Conservation (phyloP, 495 filamentous ascomycete genomes). For the Pseudoneurospora amorphoporcata region DNA sequence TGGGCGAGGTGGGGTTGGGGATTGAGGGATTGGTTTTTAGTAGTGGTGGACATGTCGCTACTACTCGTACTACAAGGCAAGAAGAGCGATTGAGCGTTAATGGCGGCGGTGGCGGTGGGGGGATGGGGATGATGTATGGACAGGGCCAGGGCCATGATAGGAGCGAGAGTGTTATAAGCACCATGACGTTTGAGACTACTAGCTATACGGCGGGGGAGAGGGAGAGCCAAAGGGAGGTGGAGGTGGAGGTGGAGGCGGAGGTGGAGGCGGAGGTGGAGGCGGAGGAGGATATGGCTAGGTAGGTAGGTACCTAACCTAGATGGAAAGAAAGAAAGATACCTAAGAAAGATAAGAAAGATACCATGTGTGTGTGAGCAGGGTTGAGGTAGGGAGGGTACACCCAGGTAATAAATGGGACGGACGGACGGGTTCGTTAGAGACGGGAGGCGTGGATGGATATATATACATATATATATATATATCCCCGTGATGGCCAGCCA, state of each 20-base stretch:
- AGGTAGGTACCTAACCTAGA: background rate
- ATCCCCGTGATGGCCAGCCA: no score
- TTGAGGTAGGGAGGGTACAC: background rate
- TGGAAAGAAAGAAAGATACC: no score
- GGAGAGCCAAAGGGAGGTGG: background rate
- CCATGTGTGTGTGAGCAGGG: no score
- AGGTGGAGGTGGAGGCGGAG: background rate
- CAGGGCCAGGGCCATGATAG: background rate
- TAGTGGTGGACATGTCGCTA: background rate
- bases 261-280: background rate
- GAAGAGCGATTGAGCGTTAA: slow-evolving; percentile 3
- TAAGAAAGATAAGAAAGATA: no score
- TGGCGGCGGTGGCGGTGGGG: background rate
- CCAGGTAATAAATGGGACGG: slow-evolving; percentile 7
- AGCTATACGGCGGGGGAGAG: background rate
- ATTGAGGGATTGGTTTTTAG: slow-evolving; percentile 42
- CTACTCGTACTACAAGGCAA: background rate
- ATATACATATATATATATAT: no score
- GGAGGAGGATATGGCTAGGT: background rate
- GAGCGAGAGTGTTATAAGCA: background rate
- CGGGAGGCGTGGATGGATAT: background rate
- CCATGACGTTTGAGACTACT: background rate
- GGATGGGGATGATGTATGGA: background rate
- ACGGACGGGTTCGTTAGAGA: background rate
- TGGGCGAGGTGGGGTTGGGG: slow-evolving; percentile 74